Conservation (phyloP, 441 rosid species). For the Dalechampia spathulata region DNA sequence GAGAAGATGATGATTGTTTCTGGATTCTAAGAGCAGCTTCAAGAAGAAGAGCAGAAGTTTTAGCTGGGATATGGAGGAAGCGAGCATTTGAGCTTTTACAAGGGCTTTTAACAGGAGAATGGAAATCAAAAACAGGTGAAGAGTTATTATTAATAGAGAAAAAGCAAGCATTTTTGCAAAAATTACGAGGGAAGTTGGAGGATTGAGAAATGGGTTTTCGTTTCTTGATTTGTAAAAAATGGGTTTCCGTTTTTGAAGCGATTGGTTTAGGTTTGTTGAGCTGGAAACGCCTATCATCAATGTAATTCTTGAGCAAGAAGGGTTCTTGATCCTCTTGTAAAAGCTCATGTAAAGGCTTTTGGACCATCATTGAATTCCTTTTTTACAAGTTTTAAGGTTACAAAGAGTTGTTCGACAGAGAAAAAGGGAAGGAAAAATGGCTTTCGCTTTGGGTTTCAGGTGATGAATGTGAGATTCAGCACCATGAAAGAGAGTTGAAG, state of each 20-base stretch:
- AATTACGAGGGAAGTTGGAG: no score
- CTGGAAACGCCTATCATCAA: conserved; percentile 44
- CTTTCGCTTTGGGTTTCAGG: not conserved
- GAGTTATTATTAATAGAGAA: conserved; percentile 43
- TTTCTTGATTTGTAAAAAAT: conserved; percentile 38
- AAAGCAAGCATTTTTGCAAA: conserved; percentile 59
- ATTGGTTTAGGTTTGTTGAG: no score
- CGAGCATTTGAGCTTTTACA: conserved; percentile 35
- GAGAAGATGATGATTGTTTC: conserved; percentile 33
- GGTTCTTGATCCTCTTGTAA: conserved; percentile 87
- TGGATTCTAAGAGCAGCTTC: conserved; percentile 84
- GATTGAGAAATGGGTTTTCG: conserved; percentile 42
- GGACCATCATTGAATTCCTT: conserved; percentile 49
- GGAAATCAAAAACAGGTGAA: conserved; percentile 59
- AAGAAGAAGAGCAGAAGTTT: conserved; percentile 59
- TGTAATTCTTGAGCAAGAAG: conserved; percentile 58
- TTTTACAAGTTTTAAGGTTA: no score
- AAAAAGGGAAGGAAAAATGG: no score
- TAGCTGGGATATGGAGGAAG: conserved; percentile 59
- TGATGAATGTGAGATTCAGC: conserved; percentile 16
- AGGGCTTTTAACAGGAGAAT: conserved; percentile 44
- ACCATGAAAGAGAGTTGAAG: conserved; percentile 23
- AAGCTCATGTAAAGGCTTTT: conserved; percentile 57
- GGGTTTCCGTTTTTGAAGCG: no score
- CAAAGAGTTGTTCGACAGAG: no score